A percentile compares a stretch with the other conserved stretches of the same genome.
Conservation (phyloP, 805 yeast genomes). For the Nakazawaea holstii region DNA sequence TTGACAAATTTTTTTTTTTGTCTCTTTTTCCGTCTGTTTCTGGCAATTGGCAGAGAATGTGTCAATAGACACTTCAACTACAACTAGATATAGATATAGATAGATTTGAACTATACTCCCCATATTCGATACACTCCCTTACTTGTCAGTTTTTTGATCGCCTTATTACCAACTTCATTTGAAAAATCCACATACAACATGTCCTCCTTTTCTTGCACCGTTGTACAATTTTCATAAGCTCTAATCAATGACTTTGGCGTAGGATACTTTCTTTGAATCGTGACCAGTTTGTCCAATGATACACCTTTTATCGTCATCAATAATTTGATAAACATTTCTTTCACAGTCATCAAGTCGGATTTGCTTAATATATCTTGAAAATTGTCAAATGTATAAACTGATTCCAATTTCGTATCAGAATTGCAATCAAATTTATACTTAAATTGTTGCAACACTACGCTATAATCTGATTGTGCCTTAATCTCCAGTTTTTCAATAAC, state of each 20-base stretch:
- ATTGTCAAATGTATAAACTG: slow-evolving; percentile 42
- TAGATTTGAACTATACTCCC: slow-evolving; percentile 30
- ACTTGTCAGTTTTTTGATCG: slow-evolving; percentile 47
- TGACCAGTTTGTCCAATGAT: slow-evolving; percentile 77
- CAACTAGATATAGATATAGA: too few relatives aligned
- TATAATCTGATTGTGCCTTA: slow-evolving; percentile 46
- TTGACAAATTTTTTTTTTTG: neutral
- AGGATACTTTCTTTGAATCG: slow-evolving; percentile 62
- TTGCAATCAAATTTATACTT: slow-evolving; percentile 30
- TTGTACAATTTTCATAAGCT: slow-evolving; percentile 30
- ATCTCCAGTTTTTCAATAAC: slow-evolving; percentile 47
- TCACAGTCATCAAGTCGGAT: slow-evolving; percentile 61
- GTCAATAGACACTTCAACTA: too few relatives aligned
- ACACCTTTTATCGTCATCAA: slow-evolving; percentile 78
- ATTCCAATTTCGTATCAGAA: slow-evolving; percentile 20
- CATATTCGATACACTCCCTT: slow-evolving; percentile 49
- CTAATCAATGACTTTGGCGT: slow-evolving; percentile 63
- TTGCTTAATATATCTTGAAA: slow-evolving; percentile 72
- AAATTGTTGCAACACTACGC: slow-evolving; percentile 33
- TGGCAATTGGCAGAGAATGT: neutral
- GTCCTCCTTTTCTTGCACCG: slow-evolving; percentile 24
- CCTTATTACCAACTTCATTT: slow-evolving; percentile 44
- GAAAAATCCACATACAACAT: slow-evolving; percentile 28
- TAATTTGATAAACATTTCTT: slow-evolving; percentile 71
- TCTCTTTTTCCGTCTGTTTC: neutral